Evolutionary conservation across 768 basidiomycete genomes (phyloP), one percentile per base, ranked within the genome.

Genomic region (Lactarius psammicola): DNA sequence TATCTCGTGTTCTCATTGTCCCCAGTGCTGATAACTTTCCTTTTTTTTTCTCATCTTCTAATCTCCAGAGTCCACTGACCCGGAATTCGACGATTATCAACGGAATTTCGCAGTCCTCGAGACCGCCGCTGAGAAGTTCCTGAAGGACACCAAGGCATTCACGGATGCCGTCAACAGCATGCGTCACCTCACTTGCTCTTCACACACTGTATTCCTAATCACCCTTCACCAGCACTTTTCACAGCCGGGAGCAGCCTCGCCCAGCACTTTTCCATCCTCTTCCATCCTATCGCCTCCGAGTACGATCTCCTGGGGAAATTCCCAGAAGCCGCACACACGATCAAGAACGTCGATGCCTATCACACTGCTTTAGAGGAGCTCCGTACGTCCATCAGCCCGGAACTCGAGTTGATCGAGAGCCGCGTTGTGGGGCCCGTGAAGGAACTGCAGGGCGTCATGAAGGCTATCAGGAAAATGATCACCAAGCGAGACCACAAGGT

Each of bases 401-500:
- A 99, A 77, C 82, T 99, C 20, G 95, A 99, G 76, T 83, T 99
- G 64, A 95, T 99, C 73, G 89, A 95, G 68, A 89, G 86, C 67
- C 82, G 95, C 68, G 85, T 99, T 62, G 77, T 89, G 44, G 89
- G 84, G 0, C 97, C 97, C 10, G 83, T 88, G 56, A 98, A 92
- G 78, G 97, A 99, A 75, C 81, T 97, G 33, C 89, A 94, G 74
- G 81, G 83, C 0, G 81, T 97, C 65, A 80, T 95, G 78, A 98
- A 96, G 80, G 77, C 83, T 68, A 92, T 98, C 72, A 80, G 95
- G 72, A 99, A 98, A 82, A 94, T 86, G 20, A 93, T 97, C 72
- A 92, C 90, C 8, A 99, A 99, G 80, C 85, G 97, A 42, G 94
- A 98, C 36, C 97, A 99, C 78, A 99, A 99, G 82, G 92, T 90